Conservation (phyloP, 2,329 filamentous ascomycete genomes). For the Penicillium concentricum region DNA sequence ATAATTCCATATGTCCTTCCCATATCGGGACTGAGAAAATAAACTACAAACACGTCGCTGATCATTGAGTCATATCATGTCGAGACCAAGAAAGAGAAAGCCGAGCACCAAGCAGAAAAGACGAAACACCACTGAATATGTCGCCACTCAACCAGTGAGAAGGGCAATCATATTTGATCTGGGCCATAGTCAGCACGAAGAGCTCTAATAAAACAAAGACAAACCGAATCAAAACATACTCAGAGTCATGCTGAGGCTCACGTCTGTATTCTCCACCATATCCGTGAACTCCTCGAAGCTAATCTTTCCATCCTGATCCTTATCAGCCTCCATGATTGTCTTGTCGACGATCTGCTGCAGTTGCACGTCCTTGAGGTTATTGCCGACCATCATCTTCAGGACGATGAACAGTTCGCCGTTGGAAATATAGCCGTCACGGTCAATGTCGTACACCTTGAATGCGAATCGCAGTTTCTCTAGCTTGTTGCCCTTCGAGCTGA, state of each 20-base stretch:
- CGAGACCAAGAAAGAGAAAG: slow-evolving; percentile 3
- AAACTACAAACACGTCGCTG: slow-evolving; percentile 26
- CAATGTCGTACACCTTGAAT: slow-evolving; percentile 99
- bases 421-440: slow-evolving; percentile 96
- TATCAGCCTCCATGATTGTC: slow-evolving; percentile 99
- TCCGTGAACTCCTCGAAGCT: slow-evolving; percentile 98
- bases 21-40: slow-evolving; percentile 9
- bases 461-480: slow-evolving; percentile 97
- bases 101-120: background rate
- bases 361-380: slow-evolving; percentile 98
- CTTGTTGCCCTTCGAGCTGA: slow-evolving; percentile 98
- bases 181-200: slow-evolving; percentile 5
- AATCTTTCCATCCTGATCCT: slow-evolving; percentile 95
- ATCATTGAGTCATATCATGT: slow-evolving; percentile 29
- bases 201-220: background rate
- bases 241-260: slow-evolving; percentile 67
- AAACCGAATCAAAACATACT: slow-evolving; percentile 45
- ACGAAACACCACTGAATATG: background rate
- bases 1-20: slow-evolving; percentile 9
- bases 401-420: slow-evolving; percentile 99
- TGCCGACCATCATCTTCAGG: slow-evolving; percentile 99
- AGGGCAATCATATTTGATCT: slow-evolving; percentile 22
- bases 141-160: slow-evolving; percentile 8
- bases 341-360: slow-evolving; percentile 99
- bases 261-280: slow-evolving; percentile 94